Evolutionary conservation across 805 yeast species (phyloP), one percentile per base, ranked within the genome.

Genomic region (Candida patagonica): DNA sequence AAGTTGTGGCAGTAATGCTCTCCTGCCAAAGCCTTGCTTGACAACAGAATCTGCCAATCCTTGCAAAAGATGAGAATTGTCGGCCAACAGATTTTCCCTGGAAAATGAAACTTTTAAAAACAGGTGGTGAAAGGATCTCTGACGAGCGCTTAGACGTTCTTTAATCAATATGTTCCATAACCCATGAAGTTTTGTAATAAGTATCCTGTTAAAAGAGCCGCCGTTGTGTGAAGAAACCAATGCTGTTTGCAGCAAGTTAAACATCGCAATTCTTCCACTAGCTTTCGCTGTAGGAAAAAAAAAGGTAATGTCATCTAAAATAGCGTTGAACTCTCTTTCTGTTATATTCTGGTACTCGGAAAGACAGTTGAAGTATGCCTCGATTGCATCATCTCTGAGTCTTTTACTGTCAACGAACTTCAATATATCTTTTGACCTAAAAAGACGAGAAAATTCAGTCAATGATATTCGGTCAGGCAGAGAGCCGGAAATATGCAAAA

Each of bases 1-100:
- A 8, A 87, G 54, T 1, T 67, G 50, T 0, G 95, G 88, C 19
- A 85, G 58, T 6, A 87, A 60, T 2, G 81, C 68, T 48, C 94
- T 73, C 57, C 95, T 71, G 0, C 83, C 78, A 40, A 54, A 66
- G 41, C 63, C 48, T 15, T 49, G 52, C 10, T 43, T 44, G 5
- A 60, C 45, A 10, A 59, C 36, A 10, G 48, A 51, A 5, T 37
- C 20, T 26, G 58, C 53, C 6, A 59, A 50, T 49, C 6, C 27
- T 6, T 19, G n/a, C n/a, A 30, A 13, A 4, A 9, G 22, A 3
- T 13, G 35, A 24, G 26, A 20, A 20, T 9, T 13, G 5, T 12
- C 26, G 15, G 22, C 17, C 26, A 8, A 26, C 3, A 30, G 9
- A 26, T 16, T 26, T 2, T 44, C 48, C 2, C 64, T 57, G 46